Conservation (phyloP, 2,329 filamentous ascomycete species). For the Ceratocystiopsis minuta region DNA sequence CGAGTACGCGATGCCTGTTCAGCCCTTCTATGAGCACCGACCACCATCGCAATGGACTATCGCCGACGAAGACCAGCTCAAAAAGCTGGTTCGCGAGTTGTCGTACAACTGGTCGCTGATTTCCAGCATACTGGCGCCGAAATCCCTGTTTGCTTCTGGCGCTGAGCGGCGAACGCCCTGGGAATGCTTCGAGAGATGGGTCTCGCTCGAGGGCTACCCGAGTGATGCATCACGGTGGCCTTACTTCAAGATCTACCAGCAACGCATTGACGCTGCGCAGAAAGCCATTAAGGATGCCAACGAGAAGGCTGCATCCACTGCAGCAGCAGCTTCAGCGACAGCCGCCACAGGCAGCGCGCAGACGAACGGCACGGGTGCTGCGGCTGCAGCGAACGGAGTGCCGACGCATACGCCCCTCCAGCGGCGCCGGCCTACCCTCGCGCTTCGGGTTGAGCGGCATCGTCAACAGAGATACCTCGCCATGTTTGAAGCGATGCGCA, state of each 20-base stretch:
- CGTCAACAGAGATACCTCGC: conserved; percentile 74
- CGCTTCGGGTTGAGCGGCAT: conserved; percentile 70
- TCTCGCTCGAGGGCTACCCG: conserved; percentile 75
- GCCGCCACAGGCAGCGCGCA: conserved; percentile 14
- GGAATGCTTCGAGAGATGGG: conserved; percentile 98
- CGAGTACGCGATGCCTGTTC: conserved; percentile 77
- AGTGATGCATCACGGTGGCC: conserved; percentile 88
- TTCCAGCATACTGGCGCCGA: conserved; percentile 56
- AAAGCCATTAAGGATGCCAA: conserved; percentile 34
- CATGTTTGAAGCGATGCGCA: conserved; percentile 86
- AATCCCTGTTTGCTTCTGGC: conserved; percentile 64
- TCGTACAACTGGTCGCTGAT: conserved; percentile 98
- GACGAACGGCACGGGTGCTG: conserved; percentile 11
- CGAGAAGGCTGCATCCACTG: conserved; percentile 22
- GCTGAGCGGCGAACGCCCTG: conserved; percentile 83
- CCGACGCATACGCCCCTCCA: conserved; percentile 26
- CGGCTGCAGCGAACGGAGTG: background rate
- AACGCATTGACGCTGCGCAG: conserved; percentile 41
- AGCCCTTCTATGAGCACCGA: conserved; percentile 77
- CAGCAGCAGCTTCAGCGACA: conserved; percentile 15
- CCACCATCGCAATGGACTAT: conserved; percentile 81
- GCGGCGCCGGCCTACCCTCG: conserved; percentile 55
- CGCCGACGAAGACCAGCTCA: conserved; percentile 78
- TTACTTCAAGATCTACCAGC: conserved; percentile 66
- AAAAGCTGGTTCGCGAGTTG: conserved; percentile 71